Evolutionary conservation across 2,329 filamentous ascomycete species (phyloP).

Genomic region (Pestalotiopsis sp.): DNA sequence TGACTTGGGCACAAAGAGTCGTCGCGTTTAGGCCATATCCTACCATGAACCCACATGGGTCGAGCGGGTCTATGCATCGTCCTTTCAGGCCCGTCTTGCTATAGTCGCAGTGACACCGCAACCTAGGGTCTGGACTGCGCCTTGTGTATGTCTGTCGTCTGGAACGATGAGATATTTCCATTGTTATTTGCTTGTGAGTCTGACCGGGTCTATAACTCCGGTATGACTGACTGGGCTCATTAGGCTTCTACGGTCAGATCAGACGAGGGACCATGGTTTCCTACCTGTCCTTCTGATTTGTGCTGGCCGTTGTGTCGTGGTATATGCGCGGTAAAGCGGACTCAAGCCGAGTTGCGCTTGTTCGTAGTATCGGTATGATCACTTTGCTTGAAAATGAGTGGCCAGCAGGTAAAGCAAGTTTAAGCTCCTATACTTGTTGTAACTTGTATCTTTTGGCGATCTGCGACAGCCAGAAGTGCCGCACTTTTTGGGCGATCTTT

Average conservation of each 20-base stretch:
- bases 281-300: not conserved
- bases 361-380: not conserved
- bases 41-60: not conserved
- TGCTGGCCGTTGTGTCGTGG: not conserved
- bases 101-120: not conserved
- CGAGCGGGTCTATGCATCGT: not conserved
- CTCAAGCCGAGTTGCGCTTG: not conserved
- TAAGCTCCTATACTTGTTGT: not conserved
- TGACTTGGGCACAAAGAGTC: conserved; percentile 9
- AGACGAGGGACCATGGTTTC: not conserved
- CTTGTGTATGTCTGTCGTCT: not conserved
- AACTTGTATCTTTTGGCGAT: not conserved
- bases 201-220: not conserved
- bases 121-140: not conserved
- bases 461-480: not conserved
- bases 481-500: not conserved
- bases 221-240: not conserved
- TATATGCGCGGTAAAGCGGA: not conserved
- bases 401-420: not conserved
- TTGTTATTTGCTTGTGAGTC: not conserved
- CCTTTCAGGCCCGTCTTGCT: not conserved
- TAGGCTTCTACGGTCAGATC: not conserved
- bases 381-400: not conserved
- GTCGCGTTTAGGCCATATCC: not conserved
- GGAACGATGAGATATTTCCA: not conserved